Evolutionary conservation across 805 yeast genomes (phyloP).

Genomic region (Babjeviella inositovora): DNA sequence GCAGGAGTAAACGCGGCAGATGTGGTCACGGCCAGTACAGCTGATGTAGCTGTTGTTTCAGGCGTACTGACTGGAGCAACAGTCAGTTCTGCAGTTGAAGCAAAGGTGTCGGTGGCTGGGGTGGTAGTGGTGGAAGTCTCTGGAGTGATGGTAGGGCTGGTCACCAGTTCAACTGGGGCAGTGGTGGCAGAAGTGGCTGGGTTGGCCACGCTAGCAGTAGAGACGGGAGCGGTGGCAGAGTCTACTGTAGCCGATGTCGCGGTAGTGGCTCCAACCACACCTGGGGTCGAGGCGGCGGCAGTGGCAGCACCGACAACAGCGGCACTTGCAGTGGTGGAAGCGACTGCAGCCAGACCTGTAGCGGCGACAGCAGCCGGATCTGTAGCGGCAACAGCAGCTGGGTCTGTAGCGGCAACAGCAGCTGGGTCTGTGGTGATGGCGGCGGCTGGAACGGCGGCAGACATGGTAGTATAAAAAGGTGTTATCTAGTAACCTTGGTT

Average conservation of each 20-base stretch:
- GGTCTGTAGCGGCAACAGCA: constrained; percentile 1
- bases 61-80: constrained; percentile 2
- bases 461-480: constrained; percentile 5
- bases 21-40: constrained; percentile 2
- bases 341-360: constrained; percentile 1
- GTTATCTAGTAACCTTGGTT: too few relatives aligned
- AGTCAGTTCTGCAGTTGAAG: too few relatives aligned
- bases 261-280: constrained; percentile 1
- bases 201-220: constrained; percentile 2
- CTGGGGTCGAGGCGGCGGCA: constrained; percentile 2
- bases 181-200: constrained; percentile 2
- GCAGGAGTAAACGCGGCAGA: constrained; percentile 1
- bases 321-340: constrained; percentile 3
- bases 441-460: constrained; percentile 5
- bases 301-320: constrained; percentile 3
- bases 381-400: constrained; percentile 2
- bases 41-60: constrained; percentile 5
- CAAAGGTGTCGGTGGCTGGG: constrained; percentile 3
- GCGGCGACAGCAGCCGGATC: constrained; percentile 1
- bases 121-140: constrained; percentile 2
- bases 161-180: constrained; percentile 2
- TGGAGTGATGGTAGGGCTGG: constrained; percentile 1
- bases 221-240: constrained; percentile 9
- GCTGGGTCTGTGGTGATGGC: constrained; percentile 4
- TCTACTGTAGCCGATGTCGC: constrained; percentile 4